Base-by-base conservation (phyloP, 805 yeast species). In the Candida patagonica region DNA sequence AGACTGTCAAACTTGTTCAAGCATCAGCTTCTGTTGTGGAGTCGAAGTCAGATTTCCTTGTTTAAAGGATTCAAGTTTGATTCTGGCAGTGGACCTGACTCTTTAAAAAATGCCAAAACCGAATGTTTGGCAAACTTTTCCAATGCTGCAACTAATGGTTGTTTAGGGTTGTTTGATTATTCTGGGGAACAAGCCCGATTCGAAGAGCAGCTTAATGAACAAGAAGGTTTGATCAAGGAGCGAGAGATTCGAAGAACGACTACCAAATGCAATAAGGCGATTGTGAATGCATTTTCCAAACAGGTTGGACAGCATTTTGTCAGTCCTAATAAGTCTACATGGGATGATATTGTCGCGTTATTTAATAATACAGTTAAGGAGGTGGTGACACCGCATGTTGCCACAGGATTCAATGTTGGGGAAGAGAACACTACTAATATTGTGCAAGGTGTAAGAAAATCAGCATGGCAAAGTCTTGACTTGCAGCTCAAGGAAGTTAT, bases 401-500 rank as follows among this genome's bases (percentile, higher is more conserved):
- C 53, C 0, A 33, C 41, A 17, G 42, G 33, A 6, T 44, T 25
- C 37, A 22, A 26, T 21, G 30, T 23, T 16, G 62, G 55, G 13
- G 56, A 49, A 0, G 68, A 59, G 2, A 65, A 64, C 20, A 78
- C 76, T 49, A 43, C 45, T 2, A 50, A 53, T 2, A 67, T 74
- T 1, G 57, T 62, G 6, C 50, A 53, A n/a, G 64, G 63, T 26
- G 62, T 86, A 27, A 63, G 69, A 32, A 66, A 64, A 48, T 60
- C 63, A 25, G 71, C 84, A 2, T 89, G 97, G 96, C 56, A 61
- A 23, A 61, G 66, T 20, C 73, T 87, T 45, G 69, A 75, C 43
- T 69, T 66, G 7, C 65, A 73, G 20, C 66, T 81, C 33, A 78
- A 71, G 49, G 81, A 80, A 41, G 70, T 73, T 48, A 60, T 83